phyloP scores from a whole-genome alignment of 106 monocot species.

The Narthecium ossifragum region DNA sequence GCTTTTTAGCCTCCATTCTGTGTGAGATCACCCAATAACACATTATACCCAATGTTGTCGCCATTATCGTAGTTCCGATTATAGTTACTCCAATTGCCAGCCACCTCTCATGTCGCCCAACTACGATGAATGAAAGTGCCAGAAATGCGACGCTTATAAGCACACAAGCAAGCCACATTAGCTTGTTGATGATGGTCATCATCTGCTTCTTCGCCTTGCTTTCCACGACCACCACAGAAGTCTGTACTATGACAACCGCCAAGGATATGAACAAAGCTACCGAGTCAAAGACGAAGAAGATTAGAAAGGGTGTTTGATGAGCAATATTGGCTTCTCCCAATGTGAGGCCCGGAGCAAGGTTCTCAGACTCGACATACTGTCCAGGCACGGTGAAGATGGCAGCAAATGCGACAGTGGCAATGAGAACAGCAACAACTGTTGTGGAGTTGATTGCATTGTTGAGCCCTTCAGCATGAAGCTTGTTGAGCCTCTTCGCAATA shows the following conservation, averaged over 20 bases:
- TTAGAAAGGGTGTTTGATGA: constrained; percentile 54
- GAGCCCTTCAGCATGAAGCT: constrained; percentile 79
- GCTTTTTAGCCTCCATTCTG: constrained; percentile 56
- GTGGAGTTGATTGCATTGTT: constrained; percentile 96
- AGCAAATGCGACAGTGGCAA: constrained; percentile 86
- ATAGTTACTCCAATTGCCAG: constrained; percentile 65
- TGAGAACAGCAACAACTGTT: constrained; percentile 86
- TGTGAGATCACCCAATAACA: constrained; percentile 70
- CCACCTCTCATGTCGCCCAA: constrained; percentile 47
- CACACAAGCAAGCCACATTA: constrained; percentile 92
- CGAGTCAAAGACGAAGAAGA: constrained; percentile 89
- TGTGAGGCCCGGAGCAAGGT: constrained; percentile 29
- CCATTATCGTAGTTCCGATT: constrained; percentile 62
- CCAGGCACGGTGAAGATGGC: constrained; percentile 87
- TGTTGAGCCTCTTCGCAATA: constrained; percentile 71
- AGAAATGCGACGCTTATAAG: constrained; percentile 67
- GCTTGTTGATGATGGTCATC: constrained; percentile 93
- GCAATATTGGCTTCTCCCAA: constrained; percentile 77
- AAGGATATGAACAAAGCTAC: constrained; percentile 81
- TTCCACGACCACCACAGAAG: constrained; percentile 80
- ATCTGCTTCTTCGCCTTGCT: constrained; percentile 82
- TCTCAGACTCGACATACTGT: constrained; percentile 40
- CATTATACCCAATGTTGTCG: constrained; percentile 68
- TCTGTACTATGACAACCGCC: constrained; percentile 92
- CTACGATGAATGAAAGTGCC: constrained; percentile 71